A percentile compares a stretch with the other conserved stretches of the same genome.
Conservation (phyloP, 2,329 filamentous ascomycete species). For the Aureobasidium sp. region DNA sequence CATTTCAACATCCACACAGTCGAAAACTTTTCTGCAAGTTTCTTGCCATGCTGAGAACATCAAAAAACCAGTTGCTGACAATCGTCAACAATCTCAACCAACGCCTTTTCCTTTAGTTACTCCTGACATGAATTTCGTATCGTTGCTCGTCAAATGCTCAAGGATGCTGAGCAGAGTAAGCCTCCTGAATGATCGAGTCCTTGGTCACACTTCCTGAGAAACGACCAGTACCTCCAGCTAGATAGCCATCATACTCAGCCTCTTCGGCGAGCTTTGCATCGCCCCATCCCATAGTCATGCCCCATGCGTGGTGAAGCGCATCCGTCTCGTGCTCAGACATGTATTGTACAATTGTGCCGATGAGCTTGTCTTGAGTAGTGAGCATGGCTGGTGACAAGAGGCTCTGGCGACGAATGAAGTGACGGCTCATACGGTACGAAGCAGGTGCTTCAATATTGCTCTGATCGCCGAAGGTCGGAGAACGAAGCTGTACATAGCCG, state of each 20-base stretch:
- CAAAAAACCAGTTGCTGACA: neutral
- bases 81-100: neutral
- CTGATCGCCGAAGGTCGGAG: slow-evolving; percentile 29
- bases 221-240: slow-evolving; percentile 36
- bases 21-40: neutral
- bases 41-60: neutral
- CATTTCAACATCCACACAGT: neutral
- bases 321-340: slow-evolving; percentile 28
- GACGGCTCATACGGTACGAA: slow-evolving; percentile 18
- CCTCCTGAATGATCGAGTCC: neutral
- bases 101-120: neutral
- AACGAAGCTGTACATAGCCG: slow-evolving; percentile 48
- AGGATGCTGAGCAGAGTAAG: neutral
- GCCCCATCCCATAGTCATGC: slow-evolving; percentile 28
- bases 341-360: slow-evolving; percentile 36
- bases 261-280: slow-evolving; percentile 29
- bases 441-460: slow-evolving; percentile 24
- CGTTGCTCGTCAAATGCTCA: neutral
- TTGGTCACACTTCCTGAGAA: slow-evolving; percentile 27
- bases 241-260: slow-evolving; percentile 35
- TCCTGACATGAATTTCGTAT: neutral
- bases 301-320: slow-evolving; percentile 25
- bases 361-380: slow-evolving; percentile 28
- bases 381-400: slow-evolving; percentile 33
- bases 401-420: slow-evolving; percentile 27